Percentiles rank a stretch among this genome's conserved stretches.
Evolutionary conservation across 2,329 filamentous ascomycete species (phyloP).

Genomic region (Cercospora beticola): DNA sequence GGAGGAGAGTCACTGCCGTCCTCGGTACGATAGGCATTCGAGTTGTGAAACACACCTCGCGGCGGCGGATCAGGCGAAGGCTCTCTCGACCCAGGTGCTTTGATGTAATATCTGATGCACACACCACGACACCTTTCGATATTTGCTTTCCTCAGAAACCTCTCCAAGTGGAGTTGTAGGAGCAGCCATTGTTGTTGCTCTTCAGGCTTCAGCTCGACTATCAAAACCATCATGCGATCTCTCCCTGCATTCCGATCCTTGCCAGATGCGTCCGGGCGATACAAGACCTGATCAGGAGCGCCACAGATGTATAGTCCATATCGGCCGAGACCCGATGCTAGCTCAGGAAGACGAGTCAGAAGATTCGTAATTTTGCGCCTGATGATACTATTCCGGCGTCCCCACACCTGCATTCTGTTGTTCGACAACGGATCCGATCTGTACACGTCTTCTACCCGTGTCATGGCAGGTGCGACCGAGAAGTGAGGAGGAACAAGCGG

Average conservation of each 20-base stretch:
- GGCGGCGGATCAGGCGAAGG: background rate
- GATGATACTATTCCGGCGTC: background rate
- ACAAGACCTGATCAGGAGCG: background rate
- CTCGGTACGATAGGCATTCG: background rate
- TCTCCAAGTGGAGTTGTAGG: background rate
- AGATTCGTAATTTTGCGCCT: background rate
- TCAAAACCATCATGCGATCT: constrained; percentile 3
- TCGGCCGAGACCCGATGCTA: background rate
- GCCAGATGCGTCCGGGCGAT: background rate
- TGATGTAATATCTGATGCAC: background rate
- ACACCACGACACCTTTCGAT: background rate
- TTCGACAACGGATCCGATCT: background rate
- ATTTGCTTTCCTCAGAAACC: background rate
- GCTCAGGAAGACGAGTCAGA: background rate
- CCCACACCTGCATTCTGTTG: background rate
- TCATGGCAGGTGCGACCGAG: background rate
- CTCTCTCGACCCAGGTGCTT: background rate
- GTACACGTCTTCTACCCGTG: background rate
- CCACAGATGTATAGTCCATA: constrained; percentile 6
- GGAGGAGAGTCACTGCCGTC: background rate
- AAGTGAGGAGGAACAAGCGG: background rate
- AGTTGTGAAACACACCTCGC: background rate
- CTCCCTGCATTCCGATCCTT: background rate
- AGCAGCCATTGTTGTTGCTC: background rate
- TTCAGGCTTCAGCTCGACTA: background rate